Percentiles rank a stretch among this genome's conserved stretches.
Evolutionary conservation across 2,329 filamentous ascomycete species (phyloP).

Genomic region (Triangularia verruculosa): DNA sequence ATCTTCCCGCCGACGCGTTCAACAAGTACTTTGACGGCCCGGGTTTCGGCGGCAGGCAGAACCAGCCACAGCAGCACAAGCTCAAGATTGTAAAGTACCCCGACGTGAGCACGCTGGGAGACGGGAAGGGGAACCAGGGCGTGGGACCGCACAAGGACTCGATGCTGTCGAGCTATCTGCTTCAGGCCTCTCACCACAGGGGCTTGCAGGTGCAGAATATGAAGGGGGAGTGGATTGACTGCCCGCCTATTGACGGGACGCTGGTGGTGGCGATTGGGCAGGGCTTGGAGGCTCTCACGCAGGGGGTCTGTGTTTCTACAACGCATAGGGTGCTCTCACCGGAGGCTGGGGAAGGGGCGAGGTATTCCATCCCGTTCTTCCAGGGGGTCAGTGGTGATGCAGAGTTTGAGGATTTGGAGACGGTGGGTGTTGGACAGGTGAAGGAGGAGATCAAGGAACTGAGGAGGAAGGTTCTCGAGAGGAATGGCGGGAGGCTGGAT

Average conservation of each 20-base stretch:
- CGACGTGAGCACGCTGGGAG: conserved; percentile 58
- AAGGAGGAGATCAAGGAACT: conserved; percentile 62
- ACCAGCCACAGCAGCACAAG: conserved; percentile 70
- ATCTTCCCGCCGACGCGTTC: conserved; percentile 67
- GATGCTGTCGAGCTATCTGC: conserved; percentile 77
- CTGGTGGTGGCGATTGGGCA: conserved; percentile 86
- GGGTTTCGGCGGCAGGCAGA: neutral
- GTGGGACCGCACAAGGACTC: conserved; percentile 83
- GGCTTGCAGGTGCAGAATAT: conserved; percentile 84
- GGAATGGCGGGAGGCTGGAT: conserved; percentile 58
- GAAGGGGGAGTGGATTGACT: conserved; percentile 76
- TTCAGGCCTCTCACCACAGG: conserved; percentile 73
- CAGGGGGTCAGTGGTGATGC: conserved; percentile 80
- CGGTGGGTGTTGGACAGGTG: conserved; percentile 52
- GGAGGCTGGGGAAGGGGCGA: conserved; percentile 62
- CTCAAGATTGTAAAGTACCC: conserved; percentile 88
- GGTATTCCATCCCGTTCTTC: conserved; percentile 84
- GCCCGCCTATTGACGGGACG: conserved; percentile 70
- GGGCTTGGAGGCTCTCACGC: conserved; percentile 79
- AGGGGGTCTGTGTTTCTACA: conserved; percentile 76
- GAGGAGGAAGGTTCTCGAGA: conserved; percentile 56
- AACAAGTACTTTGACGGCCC: conserved; percentile 68
- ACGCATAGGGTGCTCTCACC: conserved; percentile 83
- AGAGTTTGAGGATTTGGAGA: conserved; percentile 72
- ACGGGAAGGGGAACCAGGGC: conserved; percentile 39